Percentiles rank a stretch among this genome's conserved stretches.
Evolutionary conservation across 2,329 filamentous ascomycete genomes (phyloP).

Genomic region (Plectosphaerella cucumerina): DNA sequence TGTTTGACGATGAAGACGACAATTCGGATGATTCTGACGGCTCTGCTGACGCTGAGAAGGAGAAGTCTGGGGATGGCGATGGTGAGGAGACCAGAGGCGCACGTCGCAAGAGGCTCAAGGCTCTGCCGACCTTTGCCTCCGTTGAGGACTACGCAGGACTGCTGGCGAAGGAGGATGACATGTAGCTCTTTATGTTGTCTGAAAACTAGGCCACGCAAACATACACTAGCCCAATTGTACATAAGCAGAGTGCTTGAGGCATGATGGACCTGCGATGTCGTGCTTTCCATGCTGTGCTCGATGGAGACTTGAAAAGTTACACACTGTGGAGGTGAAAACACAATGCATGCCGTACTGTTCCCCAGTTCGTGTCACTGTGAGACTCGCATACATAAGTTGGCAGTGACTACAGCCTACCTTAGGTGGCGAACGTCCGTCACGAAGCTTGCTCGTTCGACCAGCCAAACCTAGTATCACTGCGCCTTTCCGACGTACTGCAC

Average conservation of each 20-base stretch:
- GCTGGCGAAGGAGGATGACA: conserved; percentile 66
- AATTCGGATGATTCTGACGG: conserved; percentile 29
- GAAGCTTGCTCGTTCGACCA: no score
- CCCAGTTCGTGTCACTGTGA: no score
- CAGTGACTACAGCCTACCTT: no score
- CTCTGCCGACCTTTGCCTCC: conserved; percentile 87
- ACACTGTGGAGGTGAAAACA: no score
- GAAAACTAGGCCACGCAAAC: neutral
- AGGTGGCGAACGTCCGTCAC: no score
- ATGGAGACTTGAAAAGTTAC: no score
- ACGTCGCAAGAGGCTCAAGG: conserved; percentile 81
- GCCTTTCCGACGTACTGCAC: neutral
- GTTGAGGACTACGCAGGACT: conserved; percentile 90
- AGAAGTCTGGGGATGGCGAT: conserved; percentile 36
- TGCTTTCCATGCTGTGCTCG: no score
- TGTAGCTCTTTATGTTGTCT: neutral
- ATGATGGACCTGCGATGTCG: no score
- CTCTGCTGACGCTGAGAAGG: conserved; percentile 33
- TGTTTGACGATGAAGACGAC: conserved; percentile 23
- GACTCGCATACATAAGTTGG: no score
- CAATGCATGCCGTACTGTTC: no score
- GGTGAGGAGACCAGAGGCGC: conserved; percentile 40
- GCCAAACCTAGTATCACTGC: neutral
- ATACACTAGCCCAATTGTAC: neutral
- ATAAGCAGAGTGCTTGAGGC: no score